Percentiles rank a stretch among this genome's conserved stretches.
Evolutionary conservation across 257 asterid species (phyloP).

Genomic region (Solanum chiquidenum): DNA sequence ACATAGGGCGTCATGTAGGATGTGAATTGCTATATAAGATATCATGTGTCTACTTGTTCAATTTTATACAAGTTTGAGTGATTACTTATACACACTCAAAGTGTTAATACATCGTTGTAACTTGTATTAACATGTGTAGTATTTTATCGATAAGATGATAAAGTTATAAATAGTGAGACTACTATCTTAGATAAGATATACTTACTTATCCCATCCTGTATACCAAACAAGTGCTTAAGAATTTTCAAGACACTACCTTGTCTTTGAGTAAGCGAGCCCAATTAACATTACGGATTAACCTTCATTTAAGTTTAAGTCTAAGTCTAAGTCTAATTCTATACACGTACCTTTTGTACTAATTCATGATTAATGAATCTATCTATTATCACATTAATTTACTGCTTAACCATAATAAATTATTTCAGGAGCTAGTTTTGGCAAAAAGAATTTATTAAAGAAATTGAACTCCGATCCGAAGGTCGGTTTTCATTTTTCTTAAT

Average conservation of each 20-base stretch:
- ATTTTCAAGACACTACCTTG: neutral
- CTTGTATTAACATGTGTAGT: neutral
- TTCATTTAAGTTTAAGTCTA: neutral
- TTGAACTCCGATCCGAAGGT: too few relatives aligned
- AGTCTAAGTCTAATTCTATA: neutral
- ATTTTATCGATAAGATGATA: too few relatives aligned
- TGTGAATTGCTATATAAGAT: neutral
- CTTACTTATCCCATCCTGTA: neutral
- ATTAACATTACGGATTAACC: neutral
- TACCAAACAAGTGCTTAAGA: neutral
- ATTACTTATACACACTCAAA: neutral
- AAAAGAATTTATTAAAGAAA: too few relatives aligned
- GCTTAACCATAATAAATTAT: neutral
- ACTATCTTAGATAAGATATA: neutral
- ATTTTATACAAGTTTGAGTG: too few relatives aligned
- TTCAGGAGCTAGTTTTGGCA: neutral
- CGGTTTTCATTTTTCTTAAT: too few relatives aligned
- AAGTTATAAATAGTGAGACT: neutral
- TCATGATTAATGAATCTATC: neutral
- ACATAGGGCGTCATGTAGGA: too few relatives aligned
- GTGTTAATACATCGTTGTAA: too few relatives aligned
- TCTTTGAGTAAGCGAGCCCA: neutral
- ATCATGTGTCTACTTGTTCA: neutral
- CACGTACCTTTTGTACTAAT: neutral
- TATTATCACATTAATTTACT: neutral